These are phyloP conservation scores for Avena sativa DNA, from an alignment of 176 grass and related monocot species.

Conservation along the genomic window DNA sequence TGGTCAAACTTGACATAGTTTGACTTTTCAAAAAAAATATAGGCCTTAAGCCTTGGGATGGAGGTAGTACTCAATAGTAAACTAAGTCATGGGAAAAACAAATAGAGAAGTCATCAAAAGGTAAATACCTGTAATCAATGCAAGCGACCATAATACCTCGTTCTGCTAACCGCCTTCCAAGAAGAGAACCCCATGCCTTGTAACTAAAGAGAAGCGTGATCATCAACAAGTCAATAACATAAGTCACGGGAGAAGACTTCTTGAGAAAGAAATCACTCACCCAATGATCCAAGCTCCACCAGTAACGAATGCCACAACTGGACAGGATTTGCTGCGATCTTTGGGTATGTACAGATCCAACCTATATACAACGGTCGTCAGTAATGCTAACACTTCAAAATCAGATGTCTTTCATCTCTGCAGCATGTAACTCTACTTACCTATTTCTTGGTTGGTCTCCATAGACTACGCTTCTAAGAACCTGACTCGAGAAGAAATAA, in stretches of 20 bases:
- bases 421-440: constrained; percentile 28
- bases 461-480: constrained; percentile 87
- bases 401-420: constrained; percentile 9
- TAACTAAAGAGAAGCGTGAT: constrained; percentile 62
- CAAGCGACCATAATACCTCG: constrained; percentile 92
- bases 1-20: no score
- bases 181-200: constrained; percentile 92
- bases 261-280: constrained; percentile 47
- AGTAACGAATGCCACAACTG: constrained; percentile 93
- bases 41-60: no score
- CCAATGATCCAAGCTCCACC: constrained; percentile 99
- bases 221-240: constrained; percentile 25
- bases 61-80: neutral
- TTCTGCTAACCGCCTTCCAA: constrained; percentile 86
- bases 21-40: no score
- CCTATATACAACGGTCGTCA: constrained; percentile 41
- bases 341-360: constrained; percentile 90
- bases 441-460: constrained; percentile 90
- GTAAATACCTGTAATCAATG: constrained; percentile 89
- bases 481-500: constrained; percentile 93
- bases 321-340: constrained; percentile 50
- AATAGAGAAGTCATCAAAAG: neutral
- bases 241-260: neutral
- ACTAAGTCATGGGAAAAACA: neutral
- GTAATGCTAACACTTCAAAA: constrained; percentile 21